Base-by-base conservation (phyloP, 192 early-diverging fungal genomes). In the Obelidium mucronatum region DNA sequence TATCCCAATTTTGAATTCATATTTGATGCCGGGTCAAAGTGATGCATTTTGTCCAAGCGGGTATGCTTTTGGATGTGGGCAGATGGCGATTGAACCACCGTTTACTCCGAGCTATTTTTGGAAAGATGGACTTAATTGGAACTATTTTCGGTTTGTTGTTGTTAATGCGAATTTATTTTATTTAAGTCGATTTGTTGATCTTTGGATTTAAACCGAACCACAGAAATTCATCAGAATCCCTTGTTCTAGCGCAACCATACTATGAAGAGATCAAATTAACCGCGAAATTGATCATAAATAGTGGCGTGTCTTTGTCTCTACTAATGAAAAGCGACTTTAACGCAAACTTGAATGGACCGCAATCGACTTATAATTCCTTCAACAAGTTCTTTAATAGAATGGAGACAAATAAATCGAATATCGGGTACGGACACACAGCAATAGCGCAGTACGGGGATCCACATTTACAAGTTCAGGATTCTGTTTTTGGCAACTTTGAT, bases 361-460 rank as follows among this genome's bases (percentile, higher is more conserved):
- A 81, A n/a, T 78, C 74, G 8, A 68, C 48, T n/a, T 80, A 33
- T 39, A 42, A 79, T 52, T 35, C 53, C 40, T 42, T 30, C 40
- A 73, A 53, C 54, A 13, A 15, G 26, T 67, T n/a, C 37, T 74
- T 58, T 6, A 26, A 62, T 44, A 67, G 40, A 11, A 70, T 40
- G 11, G 42, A 44, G 11, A 30, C 63, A 0, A 33, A 55, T 59
- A 55, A 37, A 13, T 19, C 35, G 11, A 60, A 61, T n/a, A 26
- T 67, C 17, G 30, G 54, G 44, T 53, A 81, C 65, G 44, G 30
- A 28, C 79, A 83, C 73, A 83, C 82, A 11, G 36, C 77, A n/a
- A 76, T 81, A 28, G 35, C 67, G 5, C 82, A 83, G 62, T 83
- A 76, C 58, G 82, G 82, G 22, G 70, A 78, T 65, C 82, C 82